Evolutionary conservation across 2,329 filamentous ascomycete species (phyloP).

Genomic region (Venturia effusa): DNA sequence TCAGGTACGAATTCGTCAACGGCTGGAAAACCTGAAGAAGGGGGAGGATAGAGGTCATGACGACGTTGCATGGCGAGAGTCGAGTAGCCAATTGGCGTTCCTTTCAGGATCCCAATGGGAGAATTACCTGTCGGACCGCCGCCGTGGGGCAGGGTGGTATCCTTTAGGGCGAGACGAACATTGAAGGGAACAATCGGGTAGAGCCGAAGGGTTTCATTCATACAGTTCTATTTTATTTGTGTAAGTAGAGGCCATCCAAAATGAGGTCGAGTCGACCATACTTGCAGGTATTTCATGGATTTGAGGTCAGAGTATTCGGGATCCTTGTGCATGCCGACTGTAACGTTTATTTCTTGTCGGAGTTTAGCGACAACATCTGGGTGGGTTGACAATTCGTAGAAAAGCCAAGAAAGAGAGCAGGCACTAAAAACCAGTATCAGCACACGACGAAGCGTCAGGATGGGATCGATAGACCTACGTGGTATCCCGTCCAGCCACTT

Average conservation of each 20-base stretch:
- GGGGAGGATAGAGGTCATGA: conserved; percentile 35
- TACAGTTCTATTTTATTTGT: conserved; percentile 20
- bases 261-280: conserved; percentile 4
- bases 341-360: conserved; percentile 58
- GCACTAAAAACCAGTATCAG: conserved; percentile 31
- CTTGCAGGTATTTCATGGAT: conserved; percentile 67
- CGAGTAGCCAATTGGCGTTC: conserved; percentile 36
- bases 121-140: conserved; percentile 34
- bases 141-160: conserved; percentile 39
- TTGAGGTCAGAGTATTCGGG: conserved; percentile 72
- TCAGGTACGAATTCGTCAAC: conserved; percentile 35
- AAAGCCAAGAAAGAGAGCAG: conserved; percentile 64
- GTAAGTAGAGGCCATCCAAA: not conserved
- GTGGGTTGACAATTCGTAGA: conserved; percentile 70
- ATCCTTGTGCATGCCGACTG: conserved; percentile 50
- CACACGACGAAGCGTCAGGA: not conserved
- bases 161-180: conserved; percentile 34
- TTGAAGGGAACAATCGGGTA: conserved; percentile 42
- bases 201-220: conserved; percentile 35
- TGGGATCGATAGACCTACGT: conserved; percentile 33
- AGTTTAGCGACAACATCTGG: conserved; percentile 58
- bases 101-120: conserved; percentile 33
- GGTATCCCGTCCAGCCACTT: conserved; percentile 73
- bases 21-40: conserved; percentile 28
- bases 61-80: conserved; percentile 40